phyloP scores from a whole-genome alignment of 1,284 basidiomycete species.

The Microbotryum saponariae region DNA sequence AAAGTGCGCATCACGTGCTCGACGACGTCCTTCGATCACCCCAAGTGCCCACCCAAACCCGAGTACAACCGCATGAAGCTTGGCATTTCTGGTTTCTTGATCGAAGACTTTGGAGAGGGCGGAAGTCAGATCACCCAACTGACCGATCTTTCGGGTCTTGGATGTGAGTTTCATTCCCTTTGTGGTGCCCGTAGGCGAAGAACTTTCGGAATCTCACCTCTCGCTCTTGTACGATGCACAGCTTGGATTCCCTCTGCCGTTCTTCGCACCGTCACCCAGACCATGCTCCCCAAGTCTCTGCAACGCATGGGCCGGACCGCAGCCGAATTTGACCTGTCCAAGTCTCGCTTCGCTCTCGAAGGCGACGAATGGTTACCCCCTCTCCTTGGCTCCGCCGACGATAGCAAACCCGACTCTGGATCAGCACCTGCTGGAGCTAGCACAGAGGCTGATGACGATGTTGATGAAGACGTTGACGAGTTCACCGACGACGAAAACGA shows the following conservation, averaged over 20 bases:
- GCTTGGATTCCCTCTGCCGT: slow-evolving; percentile 22
- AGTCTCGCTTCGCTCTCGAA: background rate
- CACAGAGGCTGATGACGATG: slow-evolving; percentile 11
- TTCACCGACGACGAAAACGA: slow-evolving; percentile 1
- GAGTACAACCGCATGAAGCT: slow-evolving; percentile 34
- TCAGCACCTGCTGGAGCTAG: background rate
- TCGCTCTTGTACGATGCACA: background rate
- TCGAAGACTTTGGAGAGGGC: slow-evolving; percentile 28
- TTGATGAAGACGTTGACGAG: slow-evolving; percentile 1
- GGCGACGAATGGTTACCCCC: slow-evolving; percentile 31
- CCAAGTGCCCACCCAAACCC: slow-evolving; percentile 14
- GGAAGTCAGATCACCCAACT: slow-evolving; percentile 22
- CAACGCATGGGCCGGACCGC: slow-evolving; percentile 31
- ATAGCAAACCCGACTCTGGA: background rate
- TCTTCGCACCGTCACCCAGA: slow-evolving; percentile 31
- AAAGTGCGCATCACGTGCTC: slow-evolving; percentile 17
- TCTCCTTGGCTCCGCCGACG: slow-evolving; percentile 17
- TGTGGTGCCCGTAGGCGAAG: too few relatives aligned
- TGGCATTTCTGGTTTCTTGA: slow-evolving; percentile 32
- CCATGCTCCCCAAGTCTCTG: slow-evolving; percentile 33
- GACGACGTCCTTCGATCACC: slow-evolving; percentile 31
- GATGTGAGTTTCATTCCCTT: slow-evolving; percentile 8
- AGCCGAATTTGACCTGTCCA: background rate
- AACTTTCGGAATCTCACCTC: background rate
- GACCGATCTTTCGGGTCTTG: slow-evolving; percentile 24